Evolutionary conservation across 768 basidiomycete species (phyloP), one percentile per base, ranked within the genome.

Genomic region (Phlegmacium glaucopus): DNA sequence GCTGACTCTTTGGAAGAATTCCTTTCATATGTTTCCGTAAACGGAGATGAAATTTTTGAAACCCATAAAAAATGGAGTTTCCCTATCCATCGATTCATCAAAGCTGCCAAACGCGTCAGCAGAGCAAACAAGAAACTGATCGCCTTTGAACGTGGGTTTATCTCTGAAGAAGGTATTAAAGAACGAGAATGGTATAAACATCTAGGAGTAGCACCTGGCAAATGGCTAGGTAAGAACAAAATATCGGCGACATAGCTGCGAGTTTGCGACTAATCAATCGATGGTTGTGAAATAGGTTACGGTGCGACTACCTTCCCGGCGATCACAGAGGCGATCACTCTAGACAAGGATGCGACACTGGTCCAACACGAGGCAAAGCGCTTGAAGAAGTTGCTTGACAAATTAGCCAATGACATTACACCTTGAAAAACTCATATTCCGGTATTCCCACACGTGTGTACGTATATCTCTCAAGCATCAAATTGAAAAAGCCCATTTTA

Each of bases 151-250:
- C 78, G 77, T 41, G 90, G 90, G 1, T 90, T 95, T 62, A 85
- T 94, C 50, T 82, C 80, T 6, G 71, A 85, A 57, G 81, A 71
- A 12, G 93, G 92, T 0, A 82, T 93, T 52, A 82, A 82, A 54
- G 82, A 84, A 45, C 75, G 88, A 27, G 85, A 90, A 61, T 94
- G 92, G 92, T 95, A 87, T 62, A 81, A 72, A 58, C 86, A 93
- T 65, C 75, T 92, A 12, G 91, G 78, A 40, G 88, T 92, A 36
- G 90, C 92, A 3, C 92, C 93, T 26, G 92, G 91, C 32, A 84
- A 89, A 63, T 85, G 85, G 82, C 80, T 86, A 34, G 85, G 87
- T 87, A 54, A 55, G 76, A 65, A 16, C n/a, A 10, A 16, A n/a
- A 28, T 45, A 15, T 30, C 22, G 5, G 17, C 29, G 22, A 10